Evolutionary conservation across 2,329 filamentous ascomycete species (phyloP), one percentile per base, ranked within the genome.

Genomic region (Thielaviopsis euricoi): DNA sequence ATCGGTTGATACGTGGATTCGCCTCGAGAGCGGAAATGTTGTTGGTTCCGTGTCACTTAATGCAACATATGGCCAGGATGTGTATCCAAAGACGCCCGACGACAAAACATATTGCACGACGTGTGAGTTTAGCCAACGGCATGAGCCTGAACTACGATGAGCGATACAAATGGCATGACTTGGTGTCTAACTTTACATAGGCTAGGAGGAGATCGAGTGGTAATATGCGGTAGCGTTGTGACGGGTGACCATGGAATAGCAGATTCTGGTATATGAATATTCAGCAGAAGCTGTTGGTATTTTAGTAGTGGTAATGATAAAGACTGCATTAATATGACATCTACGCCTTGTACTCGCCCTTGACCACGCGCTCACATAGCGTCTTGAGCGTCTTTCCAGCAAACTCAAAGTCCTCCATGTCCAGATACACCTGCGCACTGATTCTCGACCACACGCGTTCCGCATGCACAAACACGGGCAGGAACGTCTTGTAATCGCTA

Each of bases 401-500:
- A 78, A 80, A 87, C 66, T 85, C 79, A 66, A 93, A 95, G 68
- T 96, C 89, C 13, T 75, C 75, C 62, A 84, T 67, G 25, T 88
- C 87, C n/a, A 96, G 70, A 67, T 93, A 97, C 0, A 93, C 78
- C 74, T 95, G 89, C 15, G 80, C 87, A 66, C 86, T 89, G 53
- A 95, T 65, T 53, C 91, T 74, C 0, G 77, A 74, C 86, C 86
- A 95, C 67, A 83, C 78, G 56, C 75, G 74, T 0, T 76, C 77
- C 0, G 71, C 75, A 63, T 89, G 81, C 9, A 76, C 69, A 59
- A 81, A 81, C 2, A 86, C 66, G 0, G 83, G 75, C 55, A 93
- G 70, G 65, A 88, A 91, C 0, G 89, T 93, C 57, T 83, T 76
- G 67, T 82, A 79, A n/a, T 84, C 77, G 0, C 71, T 64, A 15